Evolutionary conservation across 495 filamentous ascomycete genomes (phyloP).

Genomic region (Haplographium delicatum): DNA sequence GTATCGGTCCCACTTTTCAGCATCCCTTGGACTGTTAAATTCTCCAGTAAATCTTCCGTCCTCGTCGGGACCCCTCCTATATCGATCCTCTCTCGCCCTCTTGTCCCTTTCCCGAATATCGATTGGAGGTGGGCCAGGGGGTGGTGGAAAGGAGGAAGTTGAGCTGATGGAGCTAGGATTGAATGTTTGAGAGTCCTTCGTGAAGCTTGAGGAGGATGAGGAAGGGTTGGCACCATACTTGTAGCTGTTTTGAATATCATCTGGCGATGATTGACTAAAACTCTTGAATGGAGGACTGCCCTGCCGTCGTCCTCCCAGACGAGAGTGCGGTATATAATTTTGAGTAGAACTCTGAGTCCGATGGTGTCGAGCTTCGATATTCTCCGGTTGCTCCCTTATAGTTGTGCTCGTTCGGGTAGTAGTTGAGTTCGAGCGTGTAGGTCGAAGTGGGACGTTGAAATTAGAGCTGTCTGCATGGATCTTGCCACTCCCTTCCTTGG

Average conservation of each 20-base stretch:
- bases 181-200: slow-evolving; percentile 6
- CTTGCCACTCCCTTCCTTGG: slow-evolving; percentile 21
- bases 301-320: slow-evolving; percentile 3
- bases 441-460: neutral
- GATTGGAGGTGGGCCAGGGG: slow-evolving; percentile 18
- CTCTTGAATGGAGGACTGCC: slow-evolving; percentile 20
- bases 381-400: neutral
- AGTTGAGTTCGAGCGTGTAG: slow-evolving; percentile 17
- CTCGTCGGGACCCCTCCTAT: slow-evolving; percentile 9
- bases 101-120: slow-evolving; percentile 8
- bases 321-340: slow-evolving; percentile 6
- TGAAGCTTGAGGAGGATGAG: slow-evolving; percentile 17
- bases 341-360: slow-evolving; percentile 17
- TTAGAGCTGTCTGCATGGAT: slow-evolving; percentile 12
- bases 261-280: slow-evolving; percentile 20
- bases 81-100: slow-evolving; percentile 9
- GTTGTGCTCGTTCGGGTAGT: slow-evolving; percentile 7
- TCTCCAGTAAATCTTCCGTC: slow-evolving; percentile 16
- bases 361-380: neutral
- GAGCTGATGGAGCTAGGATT: slow-evolving; percentile 15
- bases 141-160: slow-evolving; percentile 15
- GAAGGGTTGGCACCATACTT: slow-evolving; percentile 13
- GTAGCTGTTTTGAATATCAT: slow-evolving; percentile 11
- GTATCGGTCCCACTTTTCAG: slow-evolving; percentile 23
- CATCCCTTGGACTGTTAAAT: slow-evolving; percentile 22